Conservation (phyloP, 1,139 yeast genomes). For the Candida tetrigidarum region DNA sequence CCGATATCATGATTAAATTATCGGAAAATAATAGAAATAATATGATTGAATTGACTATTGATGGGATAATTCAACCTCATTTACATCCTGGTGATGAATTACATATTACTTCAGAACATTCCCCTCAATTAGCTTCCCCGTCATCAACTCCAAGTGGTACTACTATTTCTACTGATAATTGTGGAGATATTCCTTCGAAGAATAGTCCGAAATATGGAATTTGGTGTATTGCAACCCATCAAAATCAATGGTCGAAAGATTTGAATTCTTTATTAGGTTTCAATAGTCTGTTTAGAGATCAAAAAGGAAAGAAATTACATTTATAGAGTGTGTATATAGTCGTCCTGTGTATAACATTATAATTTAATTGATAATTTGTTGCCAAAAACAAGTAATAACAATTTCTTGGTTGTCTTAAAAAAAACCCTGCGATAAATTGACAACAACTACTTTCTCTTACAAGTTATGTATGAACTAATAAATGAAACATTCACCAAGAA, state of each 20-base stretch:
- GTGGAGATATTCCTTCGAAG: constrained; percentile 10
- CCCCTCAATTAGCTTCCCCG: too few species aligned
- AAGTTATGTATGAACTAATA: too few species aligned
- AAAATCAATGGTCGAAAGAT: constrained; percentile 90
- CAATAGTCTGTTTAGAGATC: constrained; percentile 69
- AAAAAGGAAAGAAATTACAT: constrained; percentile 17
- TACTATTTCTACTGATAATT: too few species aligned
- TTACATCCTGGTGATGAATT: constrained; percentile 79
- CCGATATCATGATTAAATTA: constrained; percentile 69
- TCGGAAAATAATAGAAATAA: constrained; percentile 51
- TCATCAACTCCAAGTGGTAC: too few species aligned
- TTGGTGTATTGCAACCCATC: constrained; percentile 86
- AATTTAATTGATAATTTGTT: too few species aligned
- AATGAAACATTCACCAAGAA: too few species aligned
- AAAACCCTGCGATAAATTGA: too few species aligned
- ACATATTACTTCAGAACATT: constrained; percentile 51
- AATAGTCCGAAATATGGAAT: constrained; percentile 66
- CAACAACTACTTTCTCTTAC: too few species aligned
- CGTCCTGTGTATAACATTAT: too few species aligned
- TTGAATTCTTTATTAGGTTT: constrained; percentile 87
- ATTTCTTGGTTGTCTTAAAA: too few species aligned
- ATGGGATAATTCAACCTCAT: constrained; percentile 76
- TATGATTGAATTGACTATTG: constrained; percentile 65
- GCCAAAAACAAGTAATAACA: too few species aligned
- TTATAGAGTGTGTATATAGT: constrained; percentile 9